A percentile compares a stretch with the other conserved stretches of the same genome.
These are phyloP conservation scores for Parietaria judaica DNA, from an alignment of 306 rosid genomes.

Conservation along the genomic window DNA sequence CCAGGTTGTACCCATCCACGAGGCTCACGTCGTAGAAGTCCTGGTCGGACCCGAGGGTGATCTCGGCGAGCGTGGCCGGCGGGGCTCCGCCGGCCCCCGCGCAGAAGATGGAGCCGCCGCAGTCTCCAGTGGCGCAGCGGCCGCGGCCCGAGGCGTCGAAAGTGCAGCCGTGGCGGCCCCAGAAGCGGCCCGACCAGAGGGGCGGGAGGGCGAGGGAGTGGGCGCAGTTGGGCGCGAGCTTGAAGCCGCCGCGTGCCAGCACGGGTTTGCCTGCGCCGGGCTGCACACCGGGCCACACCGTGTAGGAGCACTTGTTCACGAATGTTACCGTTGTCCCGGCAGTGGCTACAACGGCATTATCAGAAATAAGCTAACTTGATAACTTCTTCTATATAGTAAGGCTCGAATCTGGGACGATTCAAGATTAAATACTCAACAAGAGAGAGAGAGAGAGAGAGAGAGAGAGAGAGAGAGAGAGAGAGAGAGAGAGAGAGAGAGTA, in stretches of 20 bases:
- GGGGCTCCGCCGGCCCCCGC: slow-evolving; percentile 77
- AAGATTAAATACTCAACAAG: too few relatives aligned
- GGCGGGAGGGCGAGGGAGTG: slow-evolving; percentile 54
- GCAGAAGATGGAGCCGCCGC: slow-evolving; percentile 86
- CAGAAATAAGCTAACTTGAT: neutral
- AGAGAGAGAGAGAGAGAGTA: neutral
- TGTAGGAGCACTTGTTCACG: slow-evolving; percentile 68
- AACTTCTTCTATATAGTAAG: too few relatives aligned
- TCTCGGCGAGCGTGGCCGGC: slow-evolving; percentile 81
- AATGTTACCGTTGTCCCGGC: slow-evolving; percentile 42
- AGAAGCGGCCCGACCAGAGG: slow-evolving; percentile 93
- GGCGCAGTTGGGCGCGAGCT: slow-evolving; percentile 51
- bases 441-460: too few relatives aligned
- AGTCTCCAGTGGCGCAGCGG: slow-evolving; percentile 84
- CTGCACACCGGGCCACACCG: slow-evolving; percentile 95
- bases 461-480: neutral
- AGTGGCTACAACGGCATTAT: neutral
- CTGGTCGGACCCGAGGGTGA: slow-evolving; percentile 71
- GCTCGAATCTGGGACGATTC: too few relatives aligned
- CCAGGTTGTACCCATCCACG: slow-evolving; percentile 85
- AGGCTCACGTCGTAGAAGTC: slow-evolving; percentile 95
- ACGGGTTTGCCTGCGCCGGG: slow-evolving; percentile 80
- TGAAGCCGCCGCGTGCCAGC: slow-evolving; percentile 80
- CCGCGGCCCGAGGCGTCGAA: slow-evolving; percentile 75
- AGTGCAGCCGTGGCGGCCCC: slow-evolving; percentile 94